Conservation (phyloP, 202 grass and related monocot genomes). For the Bolboschoenoplectus hybrid region DNA sequence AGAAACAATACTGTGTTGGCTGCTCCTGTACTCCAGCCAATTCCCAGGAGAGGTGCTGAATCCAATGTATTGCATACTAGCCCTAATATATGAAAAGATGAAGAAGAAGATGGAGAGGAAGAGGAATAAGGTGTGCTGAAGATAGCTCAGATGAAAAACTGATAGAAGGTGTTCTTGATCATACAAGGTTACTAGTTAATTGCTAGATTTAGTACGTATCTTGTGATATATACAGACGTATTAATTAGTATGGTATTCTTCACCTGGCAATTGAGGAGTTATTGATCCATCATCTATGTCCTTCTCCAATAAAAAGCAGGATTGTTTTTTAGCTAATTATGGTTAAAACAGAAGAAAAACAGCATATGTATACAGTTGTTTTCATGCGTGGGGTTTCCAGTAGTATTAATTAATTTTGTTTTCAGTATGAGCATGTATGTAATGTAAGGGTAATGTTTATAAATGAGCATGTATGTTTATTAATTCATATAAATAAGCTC, state of each 20-base stretch:
- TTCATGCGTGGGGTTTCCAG: neutral
- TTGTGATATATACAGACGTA: neutral
- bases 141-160: neutral
- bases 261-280: neutral
- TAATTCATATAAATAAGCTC: neutral
- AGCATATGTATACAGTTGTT: neutral
- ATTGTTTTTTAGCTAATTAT: neutral
- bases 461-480: no score
- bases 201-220: neutral
- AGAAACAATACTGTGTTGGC: neutral
- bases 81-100: neutral
- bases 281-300: neutral
- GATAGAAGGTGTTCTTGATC: neutral
- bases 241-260: neutral
- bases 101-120: neutral
- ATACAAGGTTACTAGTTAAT: neutral
- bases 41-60: neutral
- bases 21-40: neutral
- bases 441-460: neutral
- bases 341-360: neutral
- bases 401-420: neutral
- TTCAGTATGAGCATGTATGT: neutral
- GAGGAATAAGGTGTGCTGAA: neutral
- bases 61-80: neutral
- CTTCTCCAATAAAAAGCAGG: neutral